A percentile compares a stretch with the other conserved stretches of the same genome.
Conservation (phyloP, 2,329 filamentous ascomycete genomes). For the Fusarium nodosum region DNA sequence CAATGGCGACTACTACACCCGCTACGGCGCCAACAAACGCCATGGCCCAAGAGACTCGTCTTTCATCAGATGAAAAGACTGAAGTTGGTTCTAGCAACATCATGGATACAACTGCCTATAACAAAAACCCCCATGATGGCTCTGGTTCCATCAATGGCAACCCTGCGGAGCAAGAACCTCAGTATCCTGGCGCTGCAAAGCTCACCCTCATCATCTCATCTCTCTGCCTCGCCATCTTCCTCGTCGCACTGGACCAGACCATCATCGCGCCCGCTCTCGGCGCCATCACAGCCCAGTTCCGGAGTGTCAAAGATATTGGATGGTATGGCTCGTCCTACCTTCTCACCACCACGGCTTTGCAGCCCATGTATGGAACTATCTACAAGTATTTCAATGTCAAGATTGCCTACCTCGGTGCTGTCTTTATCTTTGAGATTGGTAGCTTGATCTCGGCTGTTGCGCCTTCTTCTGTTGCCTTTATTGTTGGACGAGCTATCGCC, state of each 20-base stretch:
- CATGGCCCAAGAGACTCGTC: slow-evolving; percentile 43
- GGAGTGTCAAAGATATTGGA: slow-evolving; percentile 62
- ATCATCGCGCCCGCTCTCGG: slow-evolving; percentile 67
- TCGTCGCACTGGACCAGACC: slow-evolving; percentile 66
- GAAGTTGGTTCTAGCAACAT: slow-evolving; percentile 50
- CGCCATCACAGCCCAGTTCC: slow-evolving; percentile 63
- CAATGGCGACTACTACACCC: slow-evolving; percentile 35
- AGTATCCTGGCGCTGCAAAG: slow-evolving; percentile 59
- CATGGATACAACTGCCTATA: slow-evolving; percentile 34
- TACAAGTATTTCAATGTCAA: slow-evolving; percentile 67
- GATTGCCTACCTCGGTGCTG: slow-evolving; percentile 58
- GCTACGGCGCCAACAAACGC: slow-evolving; percentile 34
- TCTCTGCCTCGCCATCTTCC: slow-evolving; percentile 62
- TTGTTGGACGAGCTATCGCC: slow-evolving; percentile 65
- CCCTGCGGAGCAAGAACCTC: slow-evolving; percentile 14
- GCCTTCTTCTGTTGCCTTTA: slow-evolving; percentile 62
- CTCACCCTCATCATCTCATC: slow-evolving; percentile 59
- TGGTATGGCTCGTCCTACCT: slow-evolving; percentile 67
- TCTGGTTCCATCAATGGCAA: slow-evolving; percentile 21
- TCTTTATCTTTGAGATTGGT: slow-evolving; percentile 62
- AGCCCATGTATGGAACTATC: slow-evolving; percentile 64
- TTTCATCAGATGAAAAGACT: slow-evolving; percentile 52
- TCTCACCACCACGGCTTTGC: slow-evolving; percentile 63
- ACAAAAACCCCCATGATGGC: slow-evolving; percentile 27
- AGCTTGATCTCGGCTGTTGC: slow-evolving; percentile 61